phyloP scores from a whole-genome alignment of 306 rosid species.

The Nissolia schottii region DNA sequence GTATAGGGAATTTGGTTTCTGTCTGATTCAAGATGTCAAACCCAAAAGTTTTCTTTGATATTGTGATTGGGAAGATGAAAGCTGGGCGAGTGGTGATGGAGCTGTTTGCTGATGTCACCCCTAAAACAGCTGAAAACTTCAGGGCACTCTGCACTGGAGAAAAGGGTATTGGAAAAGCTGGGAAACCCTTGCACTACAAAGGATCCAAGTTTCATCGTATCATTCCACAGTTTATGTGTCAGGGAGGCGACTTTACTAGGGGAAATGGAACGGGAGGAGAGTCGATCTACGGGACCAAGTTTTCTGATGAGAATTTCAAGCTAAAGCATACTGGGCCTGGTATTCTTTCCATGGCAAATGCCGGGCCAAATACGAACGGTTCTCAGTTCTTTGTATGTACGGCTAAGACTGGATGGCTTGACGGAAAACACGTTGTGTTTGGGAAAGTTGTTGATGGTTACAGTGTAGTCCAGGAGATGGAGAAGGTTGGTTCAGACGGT shows the following conservation, averaged over 20 bases:
- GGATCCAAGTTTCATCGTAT: conserved; percentile 80
- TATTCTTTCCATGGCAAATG: conserved; percentile 81
- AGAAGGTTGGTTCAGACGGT: conserved; percentile 57
- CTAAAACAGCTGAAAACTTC: conserved; percentile 86
- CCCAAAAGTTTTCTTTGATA: conserved; percentile 82
- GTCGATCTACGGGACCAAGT: conserved; percentile 68
- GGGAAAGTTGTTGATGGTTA: conserved; percentile 84
- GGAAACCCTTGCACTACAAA: conserved; percentile 65
- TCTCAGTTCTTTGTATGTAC: conserved; percentile 87
- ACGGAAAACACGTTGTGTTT: conserved; percentile 88
- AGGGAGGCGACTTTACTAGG: conserved; percentile 80
- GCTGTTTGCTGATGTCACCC: conserved; percentile 64
- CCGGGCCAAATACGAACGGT: conserved; percentile 72
- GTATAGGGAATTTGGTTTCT: background rate
- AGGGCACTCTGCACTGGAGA: conserved; percentile 88
- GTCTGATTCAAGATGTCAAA: conserved; percentile 46
- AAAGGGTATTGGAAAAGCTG: conserved; percentile 61
- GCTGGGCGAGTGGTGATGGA: conserved; percentile 81
- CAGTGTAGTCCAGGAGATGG: conserved; percentile 67
- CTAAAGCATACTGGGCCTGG: conserved; percentile 77
- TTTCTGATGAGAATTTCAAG: conserved; percentile 71
- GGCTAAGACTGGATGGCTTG: conserved; percentile 59
- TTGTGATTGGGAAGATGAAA: conserved; percentile 66
- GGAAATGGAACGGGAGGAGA: conserved; percentile 93
- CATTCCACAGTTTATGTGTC: conserved; percentile 81